Percentiles rank a stretch among this genome's conserved stretches.
These are phyloP conservation scores for Talaromyces nanjingensis DNA, from an alignment of 495 filamentous ascomycete genomes.

Conservation along the genomic window DNA sequence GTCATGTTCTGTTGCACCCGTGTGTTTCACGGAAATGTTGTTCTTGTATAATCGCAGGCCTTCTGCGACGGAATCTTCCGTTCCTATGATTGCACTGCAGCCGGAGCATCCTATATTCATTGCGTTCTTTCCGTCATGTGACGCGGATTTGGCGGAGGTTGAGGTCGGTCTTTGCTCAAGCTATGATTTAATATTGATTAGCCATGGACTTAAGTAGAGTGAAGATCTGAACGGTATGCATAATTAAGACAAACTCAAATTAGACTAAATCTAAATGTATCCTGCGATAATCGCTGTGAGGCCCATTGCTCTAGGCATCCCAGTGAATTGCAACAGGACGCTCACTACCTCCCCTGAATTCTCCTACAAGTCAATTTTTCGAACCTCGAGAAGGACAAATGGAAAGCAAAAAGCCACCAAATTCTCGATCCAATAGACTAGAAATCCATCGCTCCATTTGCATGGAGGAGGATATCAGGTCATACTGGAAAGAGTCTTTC, in stretches of 20 bases:
- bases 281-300: slow-evolving; percentile 5
- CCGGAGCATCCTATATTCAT: slow-evolving; percentile 29
- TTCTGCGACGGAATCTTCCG: slow-evolving; percentile 31
- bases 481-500: not conserved
- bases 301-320: slow-evolving; percentile 4
- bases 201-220: not conserved
- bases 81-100: slow-evolving; percentile 38
- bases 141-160: not conserved
- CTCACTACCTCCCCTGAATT: not conserved
- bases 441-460: slow-evolving; percentile 8
- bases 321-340: slow-evolving; percentile 8
- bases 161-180: not conserved
- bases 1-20: not conserved
- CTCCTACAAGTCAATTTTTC: slow-evolving; percentile 1
- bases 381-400: not conserved
- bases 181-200: slow-evolving; percentile 5
- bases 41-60: slow-evolving; percentile 47
- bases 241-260: not conserved
- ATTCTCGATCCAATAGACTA: not conserved
- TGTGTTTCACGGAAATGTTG: slow-evolving; percentile 26
- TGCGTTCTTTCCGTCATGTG: slow-evolving; percentile 5
- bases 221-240: not conserved
- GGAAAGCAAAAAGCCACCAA: not conserved
- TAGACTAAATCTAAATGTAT: slow-evolving; percentile 3
- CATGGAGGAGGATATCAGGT: slow-evolving; percentile 6